These are phyloP conservation scores for Taphrina wiesneri DNA, from an alignment of 1,139 yeast species.

Conservation along the genomic window DNA sequence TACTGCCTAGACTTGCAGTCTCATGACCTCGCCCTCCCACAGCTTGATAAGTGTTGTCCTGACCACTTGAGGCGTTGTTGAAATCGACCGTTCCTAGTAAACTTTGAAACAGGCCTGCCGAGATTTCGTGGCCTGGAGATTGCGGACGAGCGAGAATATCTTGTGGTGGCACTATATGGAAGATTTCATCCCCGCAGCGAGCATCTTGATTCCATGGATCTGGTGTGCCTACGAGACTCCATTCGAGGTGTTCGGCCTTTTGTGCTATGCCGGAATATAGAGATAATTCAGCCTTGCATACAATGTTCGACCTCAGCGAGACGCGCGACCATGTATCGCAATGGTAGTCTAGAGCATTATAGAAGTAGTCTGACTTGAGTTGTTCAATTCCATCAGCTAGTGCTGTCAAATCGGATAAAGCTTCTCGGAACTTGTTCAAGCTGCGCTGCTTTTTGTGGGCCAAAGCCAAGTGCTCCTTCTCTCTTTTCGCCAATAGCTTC, in stretches of 20 bases:
- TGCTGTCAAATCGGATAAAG: slow-evolving; percentile 64
- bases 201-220: slow-evolving; percentile 28
- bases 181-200: slow-evolving; percentile 22
- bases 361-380: slow-evolving; percentile 71
- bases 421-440: slow-evolving; percentile 62
- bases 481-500: slow-evolving; percentile 55
- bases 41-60: not conserved
- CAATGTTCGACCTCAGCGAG: slow-evolving; percentile 59
- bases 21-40: not conserved
- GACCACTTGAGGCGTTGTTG: not conserved
- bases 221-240: slow-evolving; percentile 7
- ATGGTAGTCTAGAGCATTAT: slow-evolving; percentile 59
- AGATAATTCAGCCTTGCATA: slow-evolving; percentile 77
- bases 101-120: slow-evolving; percentile 17
- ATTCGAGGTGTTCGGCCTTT: slow-evolving; percentile 53
- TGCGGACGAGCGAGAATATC: slow-evolving; percentile 30
- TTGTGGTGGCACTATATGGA: slow-evolving; percentile 32
- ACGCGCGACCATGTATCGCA: slow-evolving; percentile 60
- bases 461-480: slow-evolving; percentile 57
- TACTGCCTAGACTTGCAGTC: not conserved
- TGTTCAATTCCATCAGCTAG: slow-evolving; percentile 78
- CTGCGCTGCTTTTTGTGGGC: slow-evolving; percentile 59
- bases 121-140: slow-evolving; percentile 15
- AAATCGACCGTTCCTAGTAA: slow-evolving; percentile 10
- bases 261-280: slow-evolving; percentile 77